A percentile compares a stretch with the other conserved stretches of the same genome.
Evolutionary conservation across 2,329 filamentous ascomycete species (phyloP).

Genomic region (Paracoccidioides brasiliensis): DNA sequence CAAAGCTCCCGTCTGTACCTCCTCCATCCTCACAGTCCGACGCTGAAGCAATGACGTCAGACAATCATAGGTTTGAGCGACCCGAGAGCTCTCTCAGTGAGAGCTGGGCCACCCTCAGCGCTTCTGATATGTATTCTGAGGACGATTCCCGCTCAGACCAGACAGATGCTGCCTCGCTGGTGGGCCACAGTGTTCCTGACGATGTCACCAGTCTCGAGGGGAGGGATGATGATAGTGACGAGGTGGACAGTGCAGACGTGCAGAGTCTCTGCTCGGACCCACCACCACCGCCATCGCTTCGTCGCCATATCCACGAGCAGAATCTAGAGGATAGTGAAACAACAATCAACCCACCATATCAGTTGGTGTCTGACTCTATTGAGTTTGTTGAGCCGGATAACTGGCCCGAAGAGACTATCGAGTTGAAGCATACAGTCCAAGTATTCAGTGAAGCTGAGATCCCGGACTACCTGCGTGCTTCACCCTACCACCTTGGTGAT

Average conservation of each 20-base stretch:
- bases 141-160: slow-evolving; percentile 33
- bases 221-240: slow-evolving; percentile 23
- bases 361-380: slow-evolving; percentile 23
- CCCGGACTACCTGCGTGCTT: slow-evolving; percentile 14
- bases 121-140: slow-evolving; percentile 32
- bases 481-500: slow-evolving; percentile 18
- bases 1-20: slow-evolving; percentile 28
- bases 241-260: slow-evolving; percentile 22
- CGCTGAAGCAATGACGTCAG: slow-evolving; percentile 24
- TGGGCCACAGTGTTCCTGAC: slow-evolving; percentile 30
- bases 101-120: slow-evolving; percentile 35
- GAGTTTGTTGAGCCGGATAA: slow-evolving; percentile 31
- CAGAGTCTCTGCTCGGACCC: slow-evolving; percentile 19
- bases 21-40: slow-evolving; percentile 23
- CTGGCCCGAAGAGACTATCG: slow-evolving; percentile 29
- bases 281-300: neutral
- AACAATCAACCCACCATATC: neutral
- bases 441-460: slow-evolving; percentile 23
- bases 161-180: slow-evolving; percentile 31
- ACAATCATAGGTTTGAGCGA: slow-evolving; percentile 15
- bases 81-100: slow-evolving; percentile 27
- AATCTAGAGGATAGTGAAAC: neutral
- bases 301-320: neutral
- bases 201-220: slow-evolving; percentile 34
- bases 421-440: slow-evolving; percentile 31